Base-by-base conservation (phyloP, 2,329 filamentous ascomycete genomes). In the Colletotrichum coccodes region DNA sequence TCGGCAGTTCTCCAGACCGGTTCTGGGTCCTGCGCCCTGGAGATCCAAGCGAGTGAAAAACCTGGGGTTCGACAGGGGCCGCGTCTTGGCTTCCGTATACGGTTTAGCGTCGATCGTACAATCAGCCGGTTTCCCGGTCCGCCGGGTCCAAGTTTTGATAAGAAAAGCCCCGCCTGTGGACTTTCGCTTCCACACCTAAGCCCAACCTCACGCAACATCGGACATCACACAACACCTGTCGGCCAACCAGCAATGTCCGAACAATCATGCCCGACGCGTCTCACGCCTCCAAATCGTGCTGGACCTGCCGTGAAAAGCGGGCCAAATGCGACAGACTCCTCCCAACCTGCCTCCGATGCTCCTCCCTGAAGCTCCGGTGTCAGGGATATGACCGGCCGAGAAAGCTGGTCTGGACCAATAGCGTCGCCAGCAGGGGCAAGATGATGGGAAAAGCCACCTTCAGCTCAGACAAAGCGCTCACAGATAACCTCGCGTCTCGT, bases 311-410 rank as follows among this genome's bases (percentile, higher is more conserved):
- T 16, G 52, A 68, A 30, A 68, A 68, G 52, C 64, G 64, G 60
- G 60, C 54, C 59, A 68, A 58, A 36, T 68, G 64, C 44, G 64
- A 68, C 44, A 68, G 60, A n/a, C 64, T 47, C 14, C 46, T 68
- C 18, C 64, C 64, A 11, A 36, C 34, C 9, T 68, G 64, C 26
- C 52, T 64, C 16, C 64, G 64, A 34, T 68, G 64, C 44, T 64
- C 60, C 28, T 58, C 60, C 21, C 46, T 68, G 44, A 68, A 58
- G 60, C 64, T 68, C 21, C 59, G 64, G n/a, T 68, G 64, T 8
- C 44, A 64, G 21, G 64, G 64, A 12, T 68, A 68, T 23, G 52
- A 53, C 18, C 64, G 60, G 36, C 60, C 60, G 23, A 68, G 53
- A 42, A 68, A 44, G 44, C 9, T 68, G 6, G 46, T 68, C 21